These are phyloP conservation scores for Colletotrichum theobromicola DNA, from an alignment of 2,329 filamentous ascomycete species.

Conservation along the genomic window DNA sequence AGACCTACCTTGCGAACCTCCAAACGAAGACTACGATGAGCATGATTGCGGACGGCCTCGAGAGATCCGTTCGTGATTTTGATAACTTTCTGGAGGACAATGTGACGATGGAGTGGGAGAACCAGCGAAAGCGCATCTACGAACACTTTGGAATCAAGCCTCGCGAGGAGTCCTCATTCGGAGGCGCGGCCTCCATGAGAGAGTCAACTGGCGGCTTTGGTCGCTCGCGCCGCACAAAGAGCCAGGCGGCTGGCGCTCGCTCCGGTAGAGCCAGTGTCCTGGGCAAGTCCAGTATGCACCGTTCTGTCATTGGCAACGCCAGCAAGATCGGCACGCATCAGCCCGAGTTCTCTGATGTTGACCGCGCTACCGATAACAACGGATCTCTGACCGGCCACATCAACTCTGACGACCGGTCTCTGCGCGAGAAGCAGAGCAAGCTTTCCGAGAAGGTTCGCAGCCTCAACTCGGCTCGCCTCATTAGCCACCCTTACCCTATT, in stretches of 20 bases:
- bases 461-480: constrained; percentile 76
- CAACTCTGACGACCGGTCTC: constrained; percentile 74
- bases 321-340: constrained; percentile 65
- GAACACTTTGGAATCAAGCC: constrained; percentile 91
- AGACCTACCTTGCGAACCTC: constrained; percentile 82
- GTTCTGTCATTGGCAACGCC: constrained; percentile 86
- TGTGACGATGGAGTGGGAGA: constrained; percentile 94
- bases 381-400: constrained; percentile 50
- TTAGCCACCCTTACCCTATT: constrained; percentile 73
- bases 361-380: constrained; percentile 58
- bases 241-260: constrained; percentile 59
- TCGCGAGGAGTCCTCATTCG: constrained; percentile 48
- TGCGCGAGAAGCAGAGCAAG: constrained; percentile 83
- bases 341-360: constrained; percentile 71
- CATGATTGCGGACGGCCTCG: constrained; percentile 90
- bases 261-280: constrained; percentile 55
- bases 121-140: constrained; percentile 90
- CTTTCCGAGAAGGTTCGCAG: constrained; percentile 80
- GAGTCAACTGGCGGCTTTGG: constrained; percentile 62
- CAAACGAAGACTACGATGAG: constrained; percentile 90
- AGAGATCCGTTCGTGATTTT: constrained; percentile 89
- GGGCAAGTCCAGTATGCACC: constrained; percentile 71
- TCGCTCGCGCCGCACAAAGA: constrained; percentile 59
- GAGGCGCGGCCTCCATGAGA: constrained; percentile 45
- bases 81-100: constrained; percentile 94